Base-by-base conservation (phyloP, 805 yeast genomes). In the Brettanomyces nanus region DNA sequence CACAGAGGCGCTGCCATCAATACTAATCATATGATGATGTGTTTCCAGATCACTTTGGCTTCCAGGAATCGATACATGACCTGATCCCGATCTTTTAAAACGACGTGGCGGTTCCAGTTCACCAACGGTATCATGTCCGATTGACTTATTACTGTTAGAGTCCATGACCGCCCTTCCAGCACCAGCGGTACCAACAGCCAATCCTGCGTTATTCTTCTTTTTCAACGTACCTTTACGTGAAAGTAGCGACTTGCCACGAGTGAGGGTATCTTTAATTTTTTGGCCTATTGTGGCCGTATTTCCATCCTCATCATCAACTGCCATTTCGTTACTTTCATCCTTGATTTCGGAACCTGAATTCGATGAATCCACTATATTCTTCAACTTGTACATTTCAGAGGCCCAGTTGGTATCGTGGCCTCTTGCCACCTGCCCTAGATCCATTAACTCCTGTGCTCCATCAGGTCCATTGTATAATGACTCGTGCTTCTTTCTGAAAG, bases 371-470 rank as follows among this genome's bases (percentile, higher is more conserved):
- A 49, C 54, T 47, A 56, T 42, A 19, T 63, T 68, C 39, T 63
- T 63, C 45, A 73, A 56, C 35, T 66, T 65, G 54, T 66, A 68
- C 73, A 80, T 73, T 53, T 80, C 80, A 31, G 68, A 61, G 46
- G 81, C 87, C 87, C 92, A 78, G 53, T 82, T 71, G 31, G 67
- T 72, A 46, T 77, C 73, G 57, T 85, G 95, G 45, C 85, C 85
- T 52, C 76, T 80, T 4, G 94, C 95, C n/a, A 87, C 85, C 13
- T 66, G 55, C 42, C 95, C 95, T 43, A 85, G 68, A 3, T 89
- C 95, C 29, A 77, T 52, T 42, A 85, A 66, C 56, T 79, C 85
- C 27, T 52, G 59, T 19, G 66, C 65, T 14, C 58, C 64, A 21
- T 53, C 59, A 5, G 52, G 53, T 10, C 36, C 30, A 4, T 28